A percentile compares a stretch with the other conserved stretches of the same genome.
phyloP scores from a whole-genome alignment of 768 basidiomycete genomes.

The Pleurotus eryngii region DNA sequence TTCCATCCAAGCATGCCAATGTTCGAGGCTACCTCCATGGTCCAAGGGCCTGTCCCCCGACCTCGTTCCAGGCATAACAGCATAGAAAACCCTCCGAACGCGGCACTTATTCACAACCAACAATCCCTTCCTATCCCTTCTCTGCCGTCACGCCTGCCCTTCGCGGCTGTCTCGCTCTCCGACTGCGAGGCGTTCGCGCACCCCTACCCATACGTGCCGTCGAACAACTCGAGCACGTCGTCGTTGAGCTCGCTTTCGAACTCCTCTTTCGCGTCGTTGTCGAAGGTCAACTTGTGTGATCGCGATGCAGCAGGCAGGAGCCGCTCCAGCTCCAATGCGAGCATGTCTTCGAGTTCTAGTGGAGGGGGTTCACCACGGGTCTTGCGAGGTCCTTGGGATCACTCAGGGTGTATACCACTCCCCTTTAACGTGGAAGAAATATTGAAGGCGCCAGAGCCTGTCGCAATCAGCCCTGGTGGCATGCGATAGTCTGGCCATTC shows the following conservation, averaged over 20 bases:
- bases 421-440: conserved; percentile 45
- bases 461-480: conserved; percentile 24
- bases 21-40: conserved; percentile 19
- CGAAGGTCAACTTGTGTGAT: not conserved
- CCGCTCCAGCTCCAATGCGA: not conserved
- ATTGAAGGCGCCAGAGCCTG: conserved; percentile 44
- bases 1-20: conserved; percentile 31
- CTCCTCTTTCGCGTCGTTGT: not conserved
- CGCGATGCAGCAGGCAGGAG: no score
- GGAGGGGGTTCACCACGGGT: conserved; percentile 13
- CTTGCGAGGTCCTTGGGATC: conserved; percentile 57
- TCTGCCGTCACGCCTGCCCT: conserved; percentile 13
- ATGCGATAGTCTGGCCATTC: not conserved
- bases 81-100: not conserved
- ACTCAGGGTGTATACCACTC: conserved; percentile 41
- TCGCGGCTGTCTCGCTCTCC: conserved; percentile 21
- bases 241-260: not conserved
- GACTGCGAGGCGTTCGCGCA: conserved; percentile 13
- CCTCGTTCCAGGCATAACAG: not conserved
- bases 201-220: not conserved
- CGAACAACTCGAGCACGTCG: not conserved
- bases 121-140: not conserved
- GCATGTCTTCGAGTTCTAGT: not conserved
- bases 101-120: no score
- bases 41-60: not conserved